Percentiles rank a stretch among this genome's conserved stretches.
These are phyloP conservation scores for Aristolochia contorta DNA, from an alignment of 164 flowering plant species.

Conservation along the genomic window DNA sequence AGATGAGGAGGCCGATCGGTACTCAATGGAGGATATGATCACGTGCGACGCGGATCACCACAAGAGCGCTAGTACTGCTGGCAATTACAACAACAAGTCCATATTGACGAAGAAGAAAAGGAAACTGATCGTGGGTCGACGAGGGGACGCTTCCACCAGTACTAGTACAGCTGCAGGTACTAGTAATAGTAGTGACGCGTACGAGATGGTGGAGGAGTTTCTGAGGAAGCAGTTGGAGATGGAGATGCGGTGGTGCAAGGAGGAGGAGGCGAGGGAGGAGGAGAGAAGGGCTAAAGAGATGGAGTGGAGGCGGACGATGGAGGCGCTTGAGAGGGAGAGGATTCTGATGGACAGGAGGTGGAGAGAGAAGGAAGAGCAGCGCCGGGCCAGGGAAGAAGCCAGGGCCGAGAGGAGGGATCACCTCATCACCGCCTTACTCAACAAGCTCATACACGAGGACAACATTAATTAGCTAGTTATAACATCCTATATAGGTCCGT, in stretches of 20 bases:
- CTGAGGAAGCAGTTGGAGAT: constrained; percentile 64
- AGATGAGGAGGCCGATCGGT: constrained; percentile 63
- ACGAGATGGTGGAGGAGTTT: constrained; percentile 62
- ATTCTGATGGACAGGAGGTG: constrained; percentile 61
- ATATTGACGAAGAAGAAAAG: constrained; percentile 6
- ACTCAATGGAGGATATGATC: constrained; percentile 16
- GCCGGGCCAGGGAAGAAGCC: constrained; percentile 65
- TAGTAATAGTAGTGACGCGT: constrained; percentile 13
- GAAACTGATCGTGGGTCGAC: neutral
- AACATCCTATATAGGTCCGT: neutral
- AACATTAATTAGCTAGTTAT: neutral
- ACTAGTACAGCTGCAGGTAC: constrained; percentile 8
- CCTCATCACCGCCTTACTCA: constrained; percentile 55
- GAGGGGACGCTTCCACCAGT: too few relatives aligned
- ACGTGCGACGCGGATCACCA: constrained; percentile 5
- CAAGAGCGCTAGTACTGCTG: too few relatives aligned
- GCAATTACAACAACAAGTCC: too few relatives aligned
- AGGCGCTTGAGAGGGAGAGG: constrained; percentile 70
- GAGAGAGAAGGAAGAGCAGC: constrained; percentile 82
- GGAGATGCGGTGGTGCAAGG: constrained; percentile 68
- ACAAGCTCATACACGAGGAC: constrained; percentile 64
- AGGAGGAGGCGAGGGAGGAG: constrained; percentile 52
- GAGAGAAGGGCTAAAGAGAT: constrained; percentile 61
- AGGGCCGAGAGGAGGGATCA: constrained; percentile 88
- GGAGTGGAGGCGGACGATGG: constrained; percentile 81